Percentiles rank a stretch among this genome's conserved stretches.
These are phyloP conservation scores for Melocanna baccifera DNA, from an alignment of 176 grass and related monocot genomes.

Conservation along the genomic window DNA sequence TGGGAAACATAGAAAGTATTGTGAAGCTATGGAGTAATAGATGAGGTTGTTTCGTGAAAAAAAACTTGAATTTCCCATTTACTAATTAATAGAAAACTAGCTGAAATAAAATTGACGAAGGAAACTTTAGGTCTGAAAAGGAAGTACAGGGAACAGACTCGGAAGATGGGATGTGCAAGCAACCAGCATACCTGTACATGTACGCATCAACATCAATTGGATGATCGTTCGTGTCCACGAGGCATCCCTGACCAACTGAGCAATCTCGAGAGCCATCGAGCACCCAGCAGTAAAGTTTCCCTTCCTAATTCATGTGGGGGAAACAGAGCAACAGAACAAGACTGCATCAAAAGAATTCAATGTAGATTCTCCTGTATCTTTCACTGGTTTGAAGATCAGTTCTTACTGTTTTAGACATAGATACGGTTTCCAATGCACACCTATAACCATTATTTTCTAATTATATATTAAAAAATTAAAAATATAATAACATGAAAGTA, in stretches of 20 bases:
- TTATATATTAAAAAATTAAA: too few species aligned
- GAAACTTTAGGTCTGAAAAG: neutral
- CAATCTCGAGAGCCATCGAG: conserved; percentile 69
- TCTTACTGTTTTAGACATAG: too few species aligned
- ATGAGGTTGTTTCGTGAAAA: neutral
- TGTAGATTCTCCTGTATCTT: neutral
- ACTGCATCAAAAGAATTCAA: neutral
- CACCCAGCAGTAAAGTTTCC: conserved; percentile 55
- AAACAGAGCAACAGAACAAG: neutral
- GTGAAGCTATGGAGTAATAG: neutral
- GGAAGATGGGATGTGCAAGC: neutral
- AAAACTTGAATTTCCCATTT: neutral
- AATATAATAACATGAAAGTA: too few species aligned
- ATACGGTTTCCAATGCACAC: too few species aligned
- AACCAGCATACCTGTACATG: conserved; percentile 69
- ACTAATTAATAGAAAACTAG: neutral
- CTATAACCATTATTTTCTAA: too few species aligned
- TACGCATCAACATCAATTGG: conserved; percentile 67
- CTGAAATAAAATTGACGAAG: neutral
- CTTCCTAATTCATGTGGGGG: conserved; percentile 26
- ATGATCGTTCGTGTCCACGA: conserved; percentile 60
- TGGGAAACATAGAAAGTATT: neutral
- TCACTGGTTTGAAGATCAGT: neutral
- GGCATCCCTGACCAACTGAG: conserved; percentile 65
- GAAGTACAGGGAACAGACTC: neutral